phyloP scores from a whole-genome alignment of 1,284 basidiomycete genomes.

The Melanopsichium pennsylvanicum region DNA sequence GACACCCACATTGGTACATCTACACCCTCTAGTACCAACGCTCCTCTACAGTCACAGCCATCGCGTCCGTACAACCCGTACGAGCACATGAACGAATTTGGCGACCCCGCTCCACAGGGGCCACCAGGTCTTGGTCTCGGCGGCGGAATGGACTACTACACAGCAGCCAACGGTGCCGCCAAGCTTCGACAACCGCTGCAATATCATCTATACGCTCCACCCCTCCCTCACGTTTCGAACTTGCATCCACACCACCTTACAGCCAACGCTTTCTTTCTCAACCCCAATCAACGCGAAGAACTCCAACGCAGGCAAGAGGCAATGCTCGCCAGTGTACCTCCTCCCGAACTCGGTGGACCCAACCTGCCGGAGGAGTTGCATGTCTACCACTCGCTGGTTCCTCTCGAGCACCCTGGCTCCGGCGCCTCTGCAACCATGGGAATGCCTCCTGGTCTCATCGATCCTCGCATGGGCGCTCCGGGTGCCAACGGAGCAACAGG shows the following conservation, averaged over 20 bases:
- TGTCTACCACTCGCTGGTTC: conserved; percentile 86
- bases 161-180: conserved; percentile 30
- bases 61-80: conserved; percentile 52
- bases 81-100: conserved; percentile 57
- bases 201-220: conserved; percentile 86
- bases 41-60: conserved; percentile 1
- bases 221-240: conserved; percentile 70
- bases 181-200: conserved; percentile 71
- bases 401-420: conserved; percentile 71
- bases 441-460: conserved; percentile 41
- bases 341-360: conserved; percentile 67
- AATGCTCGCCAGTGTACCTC: conserved; percentile 69
- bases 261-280: conserved; percentile 72
- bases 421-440: conserved; percentile 32
- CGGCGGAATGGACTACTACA: conserved; percentile 44
- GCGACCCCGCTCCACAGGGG: conserved; percentile 39
- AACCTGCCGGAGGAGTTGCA: conserved; percentile 85
- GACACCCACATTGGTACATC: conserved; percentile 22
- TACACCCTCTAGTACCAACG: conserved; percentile 5
- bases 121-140: conserved; percentile 39
- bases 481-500: conserved; percentile 49
- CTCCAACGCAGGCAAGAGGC: conserved; percentile 83
- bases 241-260: conserved; percentile 68
- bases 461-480: conserved; percentile 53
- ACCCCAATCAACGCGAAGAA: conserved; percentile 78